phyloP scores from a whole-genome alignment of 2,329 filamentous ascomycete genomes.

The Penicillium sp. region DNA sequence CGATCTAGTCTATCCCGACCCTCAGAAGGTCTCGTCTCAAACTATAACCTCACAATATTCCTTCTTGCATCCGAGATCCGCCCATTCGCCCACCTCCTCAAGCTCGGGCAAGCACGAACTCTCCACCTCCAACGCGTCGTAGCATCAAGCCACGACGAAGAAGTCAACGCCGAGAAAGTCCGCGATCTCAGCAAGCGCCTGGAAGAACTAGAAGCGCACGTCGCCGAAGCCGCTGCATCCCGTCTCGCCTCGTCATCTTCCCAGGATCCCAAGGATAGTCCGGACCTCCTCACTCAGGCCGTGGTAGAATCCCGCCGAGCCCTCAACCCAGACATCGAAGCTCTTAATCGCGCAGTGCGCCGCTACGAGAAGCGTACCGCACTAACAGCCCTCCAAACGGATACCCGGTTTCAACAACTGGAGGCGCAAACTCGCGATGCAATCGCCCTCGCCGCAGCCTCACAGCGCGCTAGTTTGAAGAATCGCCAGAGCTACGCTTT shows the following conservation, averaged over 20 bases:
- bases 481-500: constrained; percentile 35
- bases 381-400: constrained; percentile 75
- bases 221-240: constrained; percentile 47
- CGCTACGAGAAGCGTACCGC: constrained; percentile 90
- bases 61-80: constrained; percentile 84
- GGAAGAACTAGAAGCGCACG: constrained; percentile 69
- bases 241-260: constrained; percentile 30
- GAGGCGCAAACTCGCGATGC: constrained; percentile 77
- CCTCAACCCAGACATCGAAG: constrained; percentile 83
- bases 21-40: constrained; percentile 84
- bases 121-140: constrained; percentile 80
- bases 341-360: constrained; percentile 83
- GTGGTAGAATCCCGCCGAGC: constrained; percentile 65
- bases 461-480: constrained; percentile 47
- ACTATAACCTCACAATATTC: constrained; percentile 93
- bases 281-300: constrained; percentile 48
- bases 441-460: constrained; percentile 78
- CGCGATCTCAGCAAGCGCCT: constrained; percentile 69
- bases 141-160: constrained; percentile 41
- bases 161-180: constrained; percentile 44
- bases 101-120: constrained; percentile 78
- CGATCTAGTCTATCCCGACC: constrained; percentile 80
- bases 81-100: constrained; percentile 80
- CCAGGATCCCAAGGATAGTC: constrained; percentile 48
- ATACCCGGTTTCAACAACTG: constrained; percentile 73